phyloP scores from a whole-genome alignment of 208 protist genomes.

The Angomonas ambiguus region DNA sequence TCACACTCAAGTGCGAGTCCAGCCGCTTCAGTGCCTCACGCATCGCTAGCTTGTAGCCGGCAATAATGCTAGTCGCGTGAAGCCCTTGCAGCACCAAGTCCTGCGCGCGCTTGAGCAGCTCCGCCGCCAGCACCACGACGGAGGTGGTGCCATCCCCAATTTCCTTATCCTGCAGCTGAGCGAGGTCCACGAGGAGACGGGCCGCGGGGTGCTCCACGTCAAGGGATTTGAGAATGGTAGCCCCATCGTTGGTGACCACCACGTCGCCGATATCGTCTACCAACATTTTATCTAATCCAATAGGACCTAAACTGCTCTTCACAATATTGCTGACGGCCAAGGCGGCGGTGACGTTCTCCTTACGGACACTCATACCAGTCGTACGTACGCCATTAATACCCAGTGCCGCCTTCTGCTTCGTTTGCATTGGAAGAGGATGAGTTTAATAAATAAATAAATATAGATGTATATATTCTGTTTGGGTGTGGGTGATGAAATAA shows the following conservation, averaged over 20 bases:
- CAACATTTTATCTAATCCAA: conserved; percentile 99
- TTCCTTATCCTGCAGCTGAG: conserved; percentile 99
- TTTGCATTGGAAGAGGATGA: conserved; percentile 48
- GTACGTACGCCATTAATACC: conserved; percentile 95
- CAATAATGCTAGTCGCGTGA: conserved; percentile 99
- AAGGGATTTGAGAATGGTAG: conserved; percentile 92
- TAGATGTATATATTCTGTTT: conserved; percentile 1
- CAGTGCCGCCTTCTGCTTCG: conserved; percentile 82
- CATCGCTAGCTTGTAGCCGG: conserved; percentile 97
- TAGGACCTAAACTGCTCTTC: conserved; percentile 99
- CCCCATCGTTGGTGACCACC: conserved; percentile 99
- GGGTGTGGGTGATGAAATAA: not conserved
- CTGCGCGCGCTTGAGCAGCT: conserved; percentile 97
- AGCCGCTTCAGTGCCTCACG: conserved; percentile 96
- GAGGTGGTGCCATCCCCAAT: conserved; percentile 99
- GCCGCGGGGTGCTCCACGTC: conserved; percentile 95
- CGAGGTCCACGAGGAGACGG: conserved; percentile 97
- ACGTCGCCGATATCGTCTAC: conserved; percentile 99
- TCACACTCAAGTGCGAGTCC: conserved; percentile 81
- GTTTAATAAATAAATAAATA: conserved; percentile 2
- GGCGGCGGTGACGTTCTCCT: conserved; percentile 97
- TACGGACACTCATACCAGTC: conserved; percentile 93
- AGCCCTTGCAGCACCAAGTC: conserved; percentile 96
- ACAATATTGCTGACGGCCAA: conserved; percentile 98
- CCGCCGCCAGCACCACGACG: conserved; percentile 99